These are phyloP conservation scores for Fonsecaea multimorphosa DNA, from an alignment of 2,329 filamentous ascomycete genomes.

Conservation along the genomic window DNA sequence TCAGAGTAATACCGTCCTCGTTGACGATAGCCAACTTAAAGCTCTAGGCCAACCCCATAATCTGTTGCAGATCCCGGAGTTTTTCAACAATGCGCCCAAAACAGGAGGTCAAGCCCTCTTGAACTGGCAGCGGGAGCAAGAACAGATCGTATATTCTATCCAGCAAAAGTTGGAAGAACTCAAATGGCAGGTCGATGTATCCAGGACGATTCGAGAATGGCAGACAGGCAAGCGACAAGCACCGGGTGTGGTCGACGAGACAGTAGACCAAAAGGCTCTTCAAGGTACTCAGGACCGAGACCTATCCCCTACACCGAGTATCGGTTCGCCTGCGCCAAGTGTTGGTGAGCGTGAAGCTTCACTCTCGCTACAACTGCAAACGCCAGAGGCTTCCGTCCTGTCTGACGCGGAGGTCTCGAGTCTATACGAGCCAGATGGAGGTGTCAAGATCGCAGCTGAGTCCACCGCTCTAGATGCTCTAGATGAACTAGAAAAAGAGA, in stretches of 20 bases:
- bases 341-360: conserved; percentile 7
- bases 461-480: conserved; percentile 14
- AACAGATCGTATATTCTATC: conserved; percentile 56
- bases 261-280: conserved; percentile 34
- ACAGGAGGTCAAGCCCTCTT: conserved; percentile 45
- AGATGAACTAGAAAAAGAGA: conserved; percentile 23
- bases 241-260: conserved; percentile 34
- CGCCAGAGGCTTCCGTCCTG: conserved; percentile 9
- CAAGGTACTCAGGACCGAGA: conserved; percentile 11
- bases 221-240: conserved; percentile 34
- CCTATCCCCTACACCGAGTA: conserved; percentile 23
- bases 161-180: conserved; percentile 60
- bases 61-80: conserved; percentile 80
- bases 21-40: conserved; percentile 86
- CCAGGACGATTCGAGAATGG: conserved; percentile 50
- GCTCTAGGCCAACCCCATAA: conserved; percentile 83
- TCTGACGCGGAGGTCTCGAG: neutral
- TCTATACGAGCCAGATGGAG: conserved; percentile 3
- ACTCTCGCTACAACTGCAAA: conserved; percentile 4
- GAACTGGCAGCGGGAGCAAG: conserved; percentile 49
- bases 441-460: conserved; percentile 3
- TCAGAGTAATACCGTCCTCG: conserved; percentile 84
- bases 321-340: conserved; percentile 8
- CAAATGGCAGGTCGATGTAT: conserved; percentile 57
- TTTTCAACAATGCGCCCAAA: conserved; percentile 49